Evolutionary conservation across 352 stramenopile species (phyloP), one percentile per base, ranked within the genome.

Genomic region (Aphanomyces cochlioides): DNA sequence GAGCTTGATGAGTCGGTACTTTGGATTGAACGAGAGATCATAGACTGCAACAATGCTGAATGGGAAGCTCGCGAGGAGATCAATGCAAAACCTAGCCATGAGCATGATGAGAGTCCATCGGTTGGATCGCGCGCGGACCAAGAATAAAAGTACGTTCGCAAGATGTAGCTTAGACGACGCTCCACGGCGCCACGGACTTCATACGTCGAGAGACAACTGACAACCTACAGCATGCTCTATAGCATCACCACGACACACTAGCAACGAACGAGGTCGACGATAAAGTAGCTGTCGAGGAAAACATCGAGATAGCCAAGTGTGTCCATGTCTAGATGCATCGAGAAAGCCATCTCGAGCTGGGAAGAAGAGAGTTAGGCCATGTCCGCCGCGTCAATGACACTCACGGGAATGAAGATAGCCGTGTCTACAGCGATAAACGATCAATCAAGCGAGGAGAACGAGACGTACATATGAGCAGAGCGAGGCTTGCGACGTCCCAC

Each of bases 141-240:
- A 28, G 82, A 82, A 58, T 77, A 79, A 40, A 90, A 8, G 57
- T 92, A 92, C 47, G 75, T 83, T 8, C 54, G 37, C 0, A 76
- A 82, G 43, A 92, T 90, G 15, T 67, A 61, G 6, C 59, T 68
- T 7, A 81, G 57, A 7, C 75, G 77, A 7, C 77, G 75, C 72
- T 90, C 75, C 40, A 93, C 85, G 21, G 73, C 77, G 1, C 85
- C 84, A 5, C 72, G 80, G 38, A 84, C 72, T 47, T 93, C 85
- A 40, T 83, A 89, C 0, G 85, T 82, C 3, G 84, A 90, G 7
- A 88, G 40, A 40, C 90, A 93, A 58, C 89, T 90, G 57, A 93
- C 69, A 8, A 77, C 40, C 85, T 90, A 8, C n/a, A 41, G 47
- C 41, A 57, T 45, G 28, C n/a, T 39, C 38, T 53, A 6, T 13